Percentiles rank a stretch among this genome's conserved stretches.
Conservation (phyloP, 805 yeast genomes). For the Yarrowia hollandica region DNA sequence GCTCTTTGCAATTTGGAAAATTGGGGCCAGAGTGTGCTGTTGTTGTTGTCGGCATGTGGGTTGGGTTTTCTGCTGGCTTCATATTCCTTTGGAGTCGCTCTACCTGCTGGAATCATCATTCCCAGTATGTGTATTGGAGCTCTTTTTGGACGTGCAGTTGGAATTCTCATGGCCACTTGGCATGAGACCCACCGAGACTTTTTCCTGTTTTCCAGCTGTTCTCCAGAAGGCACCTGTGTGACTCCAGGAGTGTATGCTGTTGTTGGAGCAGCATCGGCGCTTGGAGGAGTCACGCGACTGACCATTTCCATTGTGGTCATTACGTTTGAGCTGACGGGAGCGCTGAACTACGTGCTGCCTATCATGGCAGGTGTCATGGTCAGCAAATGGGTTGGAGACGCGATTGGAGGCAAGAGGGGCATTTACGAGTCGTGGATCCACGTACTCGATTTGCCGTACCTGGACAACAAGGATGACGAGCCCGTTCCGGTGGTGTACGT, state of each 20-base stretch:
- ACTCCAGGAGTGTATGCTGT: constrained; percentile 88
- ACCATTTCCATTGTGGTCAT: constrained; percentile 80
- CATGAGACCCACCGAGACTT: constrained; percentile 44
- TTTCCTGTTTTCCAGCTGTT: constrained; percentile 44
- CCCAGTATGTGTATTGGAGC: constrained; percentile 68
- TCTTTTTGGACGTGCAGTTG: constrained; percentile 55
- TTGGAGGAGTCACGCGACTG: constrained; percentile 78
- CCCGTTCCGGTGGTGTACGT: constrained; percentile 46
- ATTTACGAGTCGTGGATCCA: constrained; percentile 64
- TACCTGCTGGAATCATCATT: constrained; percentile 62
- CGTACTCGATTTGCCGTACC: constrained; percentile 46
- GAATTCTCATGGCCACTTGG: constrained; percentile 47
- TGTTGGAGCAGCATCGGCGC: constrained; percentile 81
- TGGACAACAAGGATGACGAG: constrained; percentile 45
- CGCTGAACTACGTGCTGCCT: constrained; percentile 77
- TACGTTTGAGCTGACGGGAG: constrained; percentile 82
- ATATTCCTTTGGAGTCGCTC: constrained; percentile 62
- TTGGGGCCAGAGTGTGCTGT: constrained; percentile 34
- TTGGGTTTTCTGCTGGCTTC: constrained; percentile 63
- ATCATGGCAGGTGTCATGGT: constrained; percentile 81
- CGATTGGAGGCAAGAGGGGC: constrained; percentile 52
- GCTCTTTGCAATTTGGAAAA: constrained; percentile 36
- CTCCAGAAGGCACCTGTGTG: constrained; percentile 55
- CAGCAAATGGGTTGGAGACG: constrained; percentile 70
- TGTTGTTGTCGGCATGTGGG: constrained; percentile 45